Percentiles rank a stretch among this genome's conserved stretches.
Conservation (phyloP, 1,284 basidiomycete genomes). For the Trichosporon coremiiforme region DNA sequence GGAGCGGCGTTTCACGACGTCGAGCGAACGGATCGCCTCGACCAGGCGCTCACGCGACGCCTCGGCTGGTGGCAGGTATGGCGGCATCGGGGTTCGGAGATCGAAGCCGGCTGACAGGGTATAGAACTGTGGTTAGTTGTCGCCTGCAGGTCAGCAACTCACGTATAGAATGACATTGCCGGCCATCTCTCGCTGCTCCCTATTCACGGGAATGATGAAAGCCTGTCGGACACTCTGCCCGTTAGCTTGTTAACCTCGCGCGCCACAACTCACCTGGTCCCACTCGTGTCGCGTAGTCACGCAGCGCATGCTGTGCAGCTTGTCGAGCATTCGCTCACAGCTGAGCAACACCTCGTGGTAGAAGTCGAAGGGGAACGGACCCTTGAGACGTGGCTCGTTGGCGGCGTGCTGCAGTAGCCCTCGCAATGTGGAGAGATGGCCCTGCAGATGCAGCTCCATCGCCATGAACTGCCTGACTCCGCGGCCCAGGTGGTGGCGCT, state of each 20-base stretch:
- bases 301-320: slow-evolving; percentile 89
- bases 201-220: slow-evolving; percentile 86
- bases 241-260: slow-evolving; percentile 11
- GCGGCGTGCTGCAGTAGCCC: slow-evolving; percentile 80
- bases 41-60: slow-evolving; percentile 76
- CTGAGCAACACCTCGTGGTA: slow-evolving; percentile 83
- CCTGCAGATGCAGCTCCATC: slow-evolving; percentile 81
- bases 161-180: slow-evolving; percentile 87
- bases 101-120: slow-evolving; percentile 82
- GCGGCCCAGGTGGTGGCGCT: slow-evolving; percentile 40
- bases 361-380: slow-evolving; percentile 78
- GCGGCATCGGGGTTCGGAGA: slow-evolving; percentile 86
- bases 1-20: slow-evolving; percentile 71
- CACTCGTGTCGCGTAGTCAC: slow-evolving; percentile 92
- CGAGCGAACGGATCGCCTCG: slow-evolving; percentile 75
- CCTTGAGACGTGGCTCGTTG: slow-evolving; percentile 92
- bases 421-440: slow-evolving; percentile 80
- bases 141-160: too few relatives aligned
- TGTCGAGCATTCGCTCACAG: slow-evolving; percentile 82
- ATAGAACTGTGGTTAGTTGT: slow-evolving; percentile 63
- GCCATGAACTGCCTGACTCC: slow-evolving; percentile 23
- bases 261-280: slow-evolving; percentile 58
- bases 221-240: slow-evolving; percentile 64
- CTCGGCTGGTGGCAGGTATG: slow-evolving; percentile 91
- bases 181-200: slow-evolving; percentile 78